phyloP scores from a whole-genome alignment of 2,329 filamentous ascomycete species.

The Sclerotiophoma versabilis region DNA sequence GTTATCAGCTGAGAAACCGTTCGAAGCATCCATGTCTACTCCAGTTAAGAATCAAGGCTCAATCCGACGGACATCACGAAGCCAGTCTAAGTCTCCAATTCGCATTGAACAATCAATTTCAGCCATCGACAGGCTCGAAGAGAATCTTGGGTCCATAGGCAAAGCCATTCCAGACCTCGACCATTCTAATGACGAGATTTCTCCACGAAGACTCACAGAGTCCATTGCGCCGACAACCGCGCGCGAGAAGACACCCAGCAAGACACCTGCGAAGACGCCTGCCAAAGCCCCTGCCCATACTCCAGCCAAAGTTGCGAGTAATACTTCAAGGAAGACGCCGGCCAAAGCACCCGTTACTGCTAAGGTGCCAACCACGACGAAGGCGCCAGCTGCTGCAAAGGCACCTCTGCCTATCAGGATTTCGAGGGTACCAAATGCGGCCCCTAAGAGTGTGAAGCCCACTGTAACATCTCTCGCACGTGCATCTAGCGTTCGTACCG shows the following conservation, averaged over 20 bases:
- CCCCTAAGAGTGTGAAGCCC: slow-evolving; percentile 41
- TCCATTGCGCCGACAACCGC: slow-evolving; percentile 10
- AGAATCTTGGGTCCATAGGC: slow-evolving; percentile 58
- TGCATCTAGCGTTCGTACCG: slow-evolving; percentile 36
- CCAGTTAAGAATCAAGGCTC: slow-evolving; percentile 31
- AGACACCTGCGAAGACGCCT: neutral
- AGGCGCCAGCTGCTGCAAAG: neutral
- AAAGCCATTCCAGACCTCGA: slow-evolving; percentile 48
- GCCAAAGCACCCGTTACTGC: neutral
- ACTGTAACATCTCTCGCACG: slow-evolving; percentile 33
- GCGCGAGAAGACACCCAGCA: slow-evolving; percentile 14
- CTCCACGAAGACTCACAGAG: slow-evolving; percentile 28
- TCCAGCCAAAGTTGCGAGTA: neutral
- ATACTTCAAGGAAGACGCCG: neutral
- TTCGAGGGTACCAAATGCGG: slow-evolving; percentile 36
- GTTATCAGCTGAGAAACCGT: slow-evolving; percentile 35
- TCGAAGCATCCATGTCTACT: slow-evolving; percentile 28
- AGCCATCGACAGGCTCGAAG: slow-evolving; percentile 60
- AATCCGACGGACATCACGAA: slow-evolving; percentile 33
- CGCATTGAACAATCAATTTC: slow-evolving; percentile 57
- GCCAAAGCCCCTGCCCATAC: neutral
- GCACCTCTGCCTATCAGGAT: slow-evolving; percentile 25
- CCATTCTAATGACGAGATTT: slow-evolving; percentile 41
- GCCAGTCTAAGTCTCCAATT: slow-evolving; percentile 41
- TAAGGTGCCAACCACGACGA: neutral